Percentiles rank a stretch among this genome's conserved stretches.
These are phyloP conservation scores for Metschnikowia lochheadii DNA, from an alignment of 805 yeast genomes.

Conservation along the genomic window DNA sequence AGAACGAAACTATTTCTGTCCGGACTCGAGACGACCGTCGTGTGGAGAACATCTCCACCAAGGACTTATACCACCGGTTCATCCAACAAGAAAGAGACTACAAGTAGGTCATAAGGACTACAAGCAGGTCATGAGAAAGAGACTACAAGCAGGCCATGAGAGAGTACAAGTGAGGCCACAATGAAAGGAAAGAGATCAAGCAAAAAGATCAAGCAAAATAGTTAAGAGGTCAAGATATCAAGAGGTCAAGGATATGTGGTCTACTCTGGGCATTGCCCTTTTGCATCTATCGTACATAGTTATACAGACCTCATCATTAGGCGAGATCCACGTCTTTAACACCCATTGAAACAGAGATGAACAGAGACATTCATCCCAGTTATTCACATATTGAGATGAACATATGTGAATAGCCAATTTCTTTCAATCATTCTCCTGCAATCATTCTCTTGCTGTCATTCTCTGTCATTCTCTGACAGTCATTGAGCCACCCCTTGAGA, in stretches of 20 bases:
- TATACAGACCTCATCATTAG: background rate
- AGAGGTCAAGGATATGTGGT: background rate
- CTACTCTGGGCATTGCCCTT: background rate
- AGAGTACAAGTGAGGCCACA: conserved; percentile 31
- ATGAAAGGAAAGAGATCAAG: background rate
- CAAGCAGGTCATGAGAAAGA: conserved; percentile 28
- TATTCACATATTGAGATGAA: too few species aligned
- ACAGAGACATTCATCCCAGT: too few species aligned
- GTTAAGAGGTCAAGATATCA: too few species aligned
- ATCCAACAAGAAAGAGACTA: conserved; percentile 50
- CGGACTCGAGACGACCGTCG: conserved; percentile 52
- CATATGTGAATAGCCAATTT: too few species aligned
- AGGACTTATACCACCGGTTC: conserved; percentile 53
- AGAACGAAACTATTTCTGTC: conserved; percentile 54
- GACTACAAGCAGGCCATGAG: conserved; percentile 16
- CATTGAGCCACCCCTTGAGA: too few species aligned
- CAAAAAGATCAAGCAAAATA: too few species aligned
- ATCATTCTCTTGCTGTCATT: too few species aligned
- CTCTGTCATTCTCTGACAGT: too few species aligned
- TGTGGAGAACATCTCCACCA: conserved; percentile 40
- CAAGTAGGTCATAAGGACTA: conserved; percentile 17
- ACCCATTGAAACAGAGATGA: background rate
- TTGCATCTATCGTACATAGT: conserved; percentile 2
- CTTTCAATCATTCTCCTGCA: too few species aligned
- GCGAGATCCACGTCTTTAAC: too few species aligned